These are phyloP conservation scores for Echria macrotheca DNA, from an alignment of 495 filamentous ascomycete species.

Conservation along the genomic window DNA sequence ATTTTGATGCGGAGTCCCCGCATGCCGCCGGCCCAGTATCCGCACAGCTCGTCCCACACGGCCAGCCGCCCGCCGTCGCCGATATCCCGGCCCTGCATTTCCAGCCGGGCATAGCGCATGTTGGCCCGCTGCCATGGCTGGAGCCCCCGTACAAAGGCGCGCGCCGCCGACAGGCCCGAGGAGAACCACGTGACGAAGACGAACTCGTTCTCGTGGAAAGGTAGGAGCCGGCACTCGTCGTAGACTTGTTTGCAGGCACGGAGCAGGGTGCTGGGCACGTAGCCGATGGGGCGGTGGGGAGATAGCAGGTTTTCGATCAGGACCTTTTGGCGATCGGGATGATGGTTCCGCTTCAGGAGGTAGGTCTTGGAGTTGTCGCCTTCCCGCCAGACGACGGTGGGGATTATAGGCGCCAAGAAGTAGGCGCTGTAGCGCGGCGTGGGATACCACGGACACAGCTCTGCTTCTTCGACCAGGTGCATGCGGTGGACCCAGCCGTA, in stretches of 20 bases:
- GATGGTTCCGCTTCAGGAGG: background rate
- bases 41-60: conserved; percentile 30
- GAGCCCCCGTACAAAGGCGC: conserved; percentile 20
- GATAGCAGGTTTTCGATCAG: conserved; percentile 17
- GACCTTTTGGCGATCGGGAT: background rate
- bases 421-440: conserved; percentile 22
- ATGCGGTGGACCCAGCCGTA: conserved; percentile 28
- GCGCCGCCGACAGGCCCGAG: conserved; percentile 26
- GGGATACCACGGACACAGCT: conserved; percentile 32
- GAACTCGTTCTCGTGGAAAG: conserved; percentile 36
- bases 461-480: conserved; percentile 38
- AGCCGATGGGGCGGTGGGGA: conserved; percentile 23
- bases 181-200: conserved; percentile 32
- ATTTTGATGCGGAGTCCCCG: no score
- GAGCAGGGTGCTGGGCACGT: conserved; percentile 28
- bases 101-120: conserved; percentile 29
- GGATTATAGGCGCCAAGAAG: conserved; percentile 18
- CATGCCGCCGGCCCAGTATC: conserved; percentile 18
- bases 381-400: background rate
- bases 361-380: background rate
- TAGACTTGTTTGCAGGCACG: conserved; percentile 28
- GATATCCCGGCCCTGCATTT: conserved; percentile 21
- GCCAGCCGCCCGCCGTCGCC: conserved; percentile 6
- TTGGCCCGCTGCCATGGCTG: conserved; percentile 29
- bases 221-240: conserved; percentile 24